Base-by-base conservation (phyloP, 176 grass and related monocot species). In the Oryza meridionalis region DNA sequence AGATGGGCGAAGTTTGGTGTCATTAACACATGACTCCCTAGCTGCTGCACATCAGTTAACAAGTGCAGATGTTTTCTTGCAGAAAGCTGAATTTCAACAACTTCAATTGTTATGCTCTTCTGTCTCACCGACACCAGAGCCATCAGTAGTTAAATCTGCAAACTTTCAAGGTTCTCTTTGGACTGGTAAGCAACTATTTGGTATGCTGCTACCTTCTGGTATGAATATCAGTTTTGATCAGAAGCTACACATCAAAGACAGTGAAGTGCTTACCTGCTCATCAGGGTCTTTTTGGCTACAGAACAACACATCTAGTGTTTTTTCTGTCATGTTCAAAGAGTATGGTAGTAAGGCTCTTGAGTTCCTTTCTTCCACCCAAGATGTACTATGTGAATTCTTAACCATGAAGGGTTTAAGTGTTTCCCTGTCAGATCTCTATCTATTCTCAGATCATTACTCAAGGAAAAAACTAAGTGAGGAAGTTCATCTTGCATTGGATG, bases 131-230 rank as follows among this genome's bases (percentile, higher is more conserved):
- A 65, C 78, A 64, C 84, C 76, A 17, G 4, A 59, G 10, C 84
- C 86, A 42, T 77, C 86, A 80, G 43, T 93, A 45, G 22, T 97
- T 47, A 89, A 91, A 77, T 82, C 87, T 72, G 62, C 75, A 16
- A 77, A 88, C 22, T 75, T 79, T 79, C 32, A 37, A 44, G 65
- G 31, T 85, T 51, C 91, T 77, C 72, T 94, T 29, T 97, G 88
- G 90, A 97, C 88, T 35, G 92, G 95, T 25, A 83, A 90, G 82
- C 92, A 97, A 88, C 68, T 97, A 58, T 97, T 97, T 75, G 67
- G 88, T 70, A 88, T 88, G 79, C 87, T 94, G 73, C 84, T 97
- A 77, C 92, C 94, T 33, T 87, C 80, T 24, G 69, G 63, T 40
- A 86, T 97, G 79, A 80, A 86, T 69, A 93, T 93, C 51, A 47